Percentiles rank a stretch among this genome's conserved stretches.
Evolutionary conservation across 2,329 filamentous ascomycete species (phyloP).

Genomic region (Trichoderma atroviride): DNA sequence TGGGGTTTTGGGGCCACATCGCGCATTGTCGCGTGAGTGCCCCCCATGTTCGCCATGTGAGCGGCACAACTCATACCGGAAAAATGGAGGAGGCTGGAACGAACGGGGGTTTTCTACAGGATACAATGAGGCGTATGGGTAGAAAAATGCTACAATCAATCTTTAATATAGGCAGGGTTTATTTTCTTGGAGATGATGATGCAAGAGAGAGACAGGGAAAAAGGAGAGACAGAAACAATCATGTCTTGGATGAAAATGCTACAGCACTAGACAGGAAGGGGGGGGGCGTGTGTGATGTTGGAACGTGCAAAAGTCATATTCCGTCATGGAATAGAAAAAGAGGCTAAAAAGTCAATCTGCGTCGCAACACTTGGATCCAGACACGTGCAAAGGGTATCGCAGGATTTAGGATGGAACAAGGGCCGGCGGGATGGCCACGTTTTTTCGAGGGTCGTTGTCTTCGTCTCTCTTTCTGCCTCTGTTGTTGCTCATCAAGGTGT

Average conservation of each 20-base stretch:
- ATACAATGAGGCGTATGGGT: background rate
- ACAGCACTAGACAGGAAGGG: background rate
- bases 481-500: background rate
- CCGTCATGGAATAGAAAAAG: background rate
- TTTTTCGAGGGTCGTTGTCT: background rate
- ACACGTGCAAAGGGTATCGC: constrained; percentile 15
- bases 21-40: background rate
- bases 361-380: background rate
- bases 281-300: background rate
- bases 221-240: no score
- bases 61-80: background rate
- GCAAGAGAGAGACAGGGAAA: background rate
- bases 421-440: constrained; percentile 13
- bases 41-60: background rate
- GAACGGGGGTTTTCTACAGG: background rate
- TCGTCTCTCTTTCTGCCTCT: background rate
- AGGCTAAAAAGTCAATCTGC: background rate
- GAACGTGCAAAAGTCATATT: background rate
- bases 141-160: background rate
- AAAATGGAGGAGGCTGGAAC: background rate
- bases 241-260: background rate
- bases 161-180: background rate
- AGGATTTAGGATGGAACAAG: background rate
- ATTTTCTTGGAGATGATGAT: background rate
- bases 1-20: background rate